These are phyloP conservation scores for Trichosanthes cucumerina DNA, from an alignment of 306 rosid species.

Conservation along the genomic window DNA sequence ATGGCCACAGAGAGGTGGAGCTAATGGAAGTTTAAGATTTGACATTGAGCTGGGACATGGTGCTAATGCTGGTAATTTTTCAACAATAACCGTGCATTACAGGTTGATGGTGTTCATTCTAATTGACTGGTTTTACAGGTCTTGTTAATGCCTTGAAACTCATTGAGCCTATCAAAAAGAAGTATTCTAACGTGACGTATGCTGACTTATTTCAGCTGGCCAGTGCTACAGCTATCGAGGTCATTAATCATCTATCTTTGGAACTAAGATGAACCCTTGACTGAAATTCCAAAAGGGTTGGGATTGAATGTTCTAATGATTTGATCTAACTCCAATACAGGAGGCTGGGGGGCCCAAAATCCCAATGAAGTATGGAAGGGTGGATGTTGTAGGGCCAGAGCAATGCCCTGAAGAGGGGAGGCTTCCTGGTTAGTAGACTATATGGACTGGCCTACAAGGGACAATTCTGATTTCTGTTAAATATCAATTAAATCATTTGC, in stretches of 20 bases:
- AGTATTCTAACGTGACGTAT: constrained; percentile 75
- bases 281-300: background rate
- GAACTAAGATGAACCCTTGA: constrained; percentile 5
- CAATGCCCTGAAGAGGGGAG: constrained; percentile 98
- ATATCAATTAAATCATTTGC: background rate
- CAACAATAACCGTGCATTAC: background rate
- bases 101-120: constrained; percentile 9
- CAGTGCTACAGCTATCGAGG: constrained; percentile 92
- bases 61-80: constrained; percentile 82
- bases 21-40: constrained; percentile 87
- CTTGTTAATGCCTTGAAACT: constrained; percentile 92
- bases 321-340: constrained; percentile 28
- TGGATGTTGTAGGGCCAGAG: constrained; percentile 57
- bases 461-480: background rate
- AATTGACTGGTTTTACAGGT: constrained; percentile 38
- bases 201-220: constrained; percentile 99
- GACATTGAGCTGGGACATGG: constrained; percentile 82
- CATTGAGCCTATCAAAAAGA: constrained; percentile 87
- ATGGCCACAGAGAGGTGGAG: constrained; percentile 94
- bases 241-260: constrained; percentile 17
- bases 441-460: background rate
- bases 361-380: constrained; percentile 95
- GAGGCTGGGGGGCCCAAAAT: constrained; percentile 96
- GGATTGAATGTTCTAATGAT: constrained; percentile 12
- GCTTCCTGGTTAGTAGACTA: constrained; percentile 65